Evolutionary conservation across 768 basidiomycete species (phyloP), one percentile per base, ranked within the genome.

Genomic region (Suillus spraguei): DNA sequence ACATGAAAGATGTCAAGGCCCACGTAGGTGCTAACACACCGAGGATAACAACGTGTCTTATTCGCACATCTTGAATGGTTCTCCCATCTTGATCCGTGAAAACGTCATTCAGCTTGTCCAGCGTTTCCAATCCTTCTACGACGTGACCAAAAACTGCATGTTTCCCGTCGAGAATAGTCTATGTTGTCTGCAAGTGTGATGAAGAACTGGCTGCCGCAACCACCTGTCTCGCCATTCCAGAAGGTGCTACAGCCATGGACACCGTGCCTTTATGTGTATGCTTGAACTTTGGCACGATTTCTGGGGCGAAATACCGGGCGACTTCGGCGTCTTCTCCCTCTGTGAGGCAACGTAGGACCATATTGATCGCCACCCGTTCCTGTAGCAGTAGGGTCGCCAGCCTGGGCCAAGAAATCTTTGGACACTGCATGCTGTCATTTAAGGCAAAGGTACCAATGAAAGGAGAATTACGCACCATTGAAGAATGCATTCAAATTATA

Each of bases 401-500:
- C 83, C 76, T 99, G 97, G 13, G 96, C 96, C 59, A 99, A 84
- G 68, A 99, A 99, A 73, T 98, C 95, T 77, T 97, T 97, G 44
- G 95, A 95, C 10, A 99, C 95, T 97, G 65, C 65, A 32, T 47
- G 46, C 14, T 6, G 22, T 35, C 56, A 65, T 65, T 46, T 60
- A 66, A 32, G 14, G 22, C 33, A 56, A 17, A 41, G 41, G 35
- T 33, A n/a, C 42, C 52, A 59, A 55, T 17, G 49, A 32, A 13
- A 28, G n/a, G 33, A 39, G 56, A 7, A 52, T 20, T 32, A 79
- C 90, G 62, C 65, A 95, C 95, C 95, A 78, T 99, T 98, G 84
- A 99, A 99, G 81, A 99, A 99, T 0, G 94, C 94, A 74, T 95
- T 94, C 65, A 97, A 79, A 74, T 96, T 97, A 82, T 97, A 99